phyloP scores from a whole-genome alignment of 129 eudicot genomes.

The Cynara cardunculus region DNA sequence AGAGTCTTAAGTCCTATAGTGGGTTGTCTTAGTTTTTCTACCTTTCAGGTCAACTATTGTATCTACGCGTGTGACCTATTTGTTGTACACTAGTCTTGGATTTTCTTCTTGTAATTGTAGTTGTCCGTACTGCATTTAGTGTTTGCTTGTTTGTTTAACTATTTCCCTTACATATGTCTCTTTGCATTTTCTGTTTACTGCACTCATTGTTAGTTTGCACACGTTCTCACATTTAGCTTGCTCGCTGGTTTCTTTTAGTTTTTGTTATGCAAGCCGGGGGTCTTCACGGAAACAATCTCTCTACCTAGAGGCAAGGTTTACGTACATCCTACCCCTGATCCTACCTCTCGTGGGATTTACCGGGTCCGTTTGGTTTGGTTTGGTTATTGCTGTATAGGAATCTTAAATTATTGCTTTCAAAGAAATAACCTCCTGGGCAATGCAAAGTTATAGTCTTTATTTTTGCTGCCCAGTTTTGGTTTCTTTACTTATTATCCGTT shows the following conservation, averaged over 20 bases:
- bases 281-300: not conserved
- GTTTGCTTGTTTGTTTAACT: not conserved
- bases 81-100: not conserved
- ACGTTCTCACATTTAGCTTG: not conserved
- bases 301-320: not conserved
- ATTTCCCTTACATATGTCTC: not conserved
- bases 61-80: not conserved
- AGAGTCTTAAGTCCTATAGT: not conserved
- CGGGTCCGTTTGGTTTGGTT: not conserved
- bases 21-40: not conserved
- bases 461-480: slow-evolving; percentile 1
- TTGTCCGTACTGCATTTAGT: not conserved
- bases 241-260: not conserved
- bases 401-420: not conserved
- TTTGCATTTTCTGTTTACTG: not conserved
- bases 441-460: not conserved
- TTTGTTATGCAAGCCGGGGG: not conserved
- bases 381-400: not conserved
- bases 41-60: not conserved
- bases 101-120: not conserved
- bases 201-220: not conserved
- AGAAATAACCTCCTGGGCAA: not conserved
- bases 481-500: slow-evolving; percentile 5
- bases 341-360: not conserved
- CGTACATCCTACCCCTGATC: not conserved